A percentile compares a stretch with the other conserved stretches of the same genome.
Conservation (phyloP, 495 filamentous ascomycete species). For the Bathelium albidoporum region DNA sequence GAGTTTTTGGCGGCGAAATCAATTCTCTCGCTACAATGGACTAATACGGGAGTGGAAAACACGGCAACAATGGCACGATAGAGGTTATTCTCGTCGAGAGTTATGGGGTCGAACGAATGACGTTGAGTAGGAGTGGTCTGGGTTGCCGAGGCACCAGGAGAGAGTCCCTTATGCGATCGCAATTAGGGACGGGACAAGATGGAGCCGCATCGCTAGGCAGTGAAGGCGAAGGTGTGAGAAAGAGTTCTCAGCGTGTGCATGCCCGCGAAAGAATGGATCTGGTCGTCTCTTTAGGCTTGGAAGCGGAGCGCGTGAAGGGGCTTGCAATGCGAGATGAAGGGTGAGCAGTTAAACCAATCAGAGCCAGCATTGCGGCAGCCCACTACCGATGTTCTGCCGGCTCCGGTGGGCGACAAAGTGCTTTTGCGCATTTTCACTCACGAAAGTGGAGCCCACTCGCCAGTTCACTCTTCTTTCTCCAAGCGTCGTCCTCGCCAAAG, state of each 20-base stretch:
- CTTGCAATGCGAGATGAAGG: background rate
- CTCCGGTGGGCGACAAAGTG: background rate
- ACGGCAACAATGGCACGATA: background rate
- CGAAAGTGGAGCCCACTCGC: background rate
- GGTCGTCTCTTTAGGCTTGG: background rate
- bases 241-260: background rate
- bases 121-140: background rate
- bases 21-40: too few relatives aligned
- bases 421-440: background rate
- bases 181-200: background rate
- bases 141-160: background rate
- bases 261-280: background rate
- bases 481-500: constrained; percentile 92
- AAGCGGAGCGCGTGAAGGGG: too few relatives aligned
- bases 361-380: background rate
- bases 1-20: too few relatives aligned
- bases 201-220: background rate
- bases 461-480: constrained; percentile 38
- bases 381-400: background rate
- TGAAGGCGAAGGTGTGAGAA: background rate
- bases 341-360: background rate
- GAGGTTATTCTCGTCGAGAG: background rate
- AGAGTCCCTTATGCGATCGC: background rate
- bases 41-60: background rate
- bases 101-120: background rate